Base-by-base conservation (phyloP, 768 basidiomycete genomes). In the Calocera cornea region DNA sequence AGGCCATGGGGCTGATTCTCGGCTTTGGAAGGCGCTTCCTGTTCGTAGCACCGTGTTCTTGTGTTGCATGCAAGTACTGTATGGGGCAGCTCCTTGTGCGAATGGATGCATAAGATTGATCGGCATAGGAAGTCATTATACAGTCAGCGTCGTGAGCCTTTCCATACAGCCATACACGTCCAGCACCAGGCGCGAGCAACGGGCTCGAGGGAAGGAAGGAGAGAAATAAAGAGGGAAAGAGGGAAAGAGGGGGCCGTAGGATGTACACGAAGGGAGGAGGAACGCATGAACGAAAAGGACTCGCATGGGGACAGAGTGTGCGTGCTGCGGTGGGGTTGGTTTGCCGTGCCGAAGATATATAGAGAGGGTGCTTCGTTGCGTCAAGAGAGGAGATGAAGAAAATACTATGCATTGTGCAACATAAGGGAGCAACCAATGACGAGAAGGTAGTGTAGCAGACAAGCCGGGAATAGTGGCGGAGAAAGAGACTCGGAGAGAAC, bases 141-240 rank as follows among this genome's bases (percentile, higher is more conserved):
- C 54, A 60, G 24, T 24, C 54, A 60, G 54, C 54, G 14, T 60
- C 27, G 44, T 33, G 27, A 27, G 54, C 27, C 14, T 29, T 27
- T 60, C 54, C 54, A 60, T 60, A 60, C 54, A 60, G 31, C 54
- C 54, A 60, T 60, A 60, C 54, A 60, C 54, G 54, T 60, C 54
- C 54, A 60, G 54, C 54, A 47, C 27, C 54, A 60, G 16, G 27
- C 24, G 10, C 54, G 54, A 27, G 31, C 54, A 7, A 38, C 36
- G 36, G 36, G 36, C 36, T 38, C 36, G 36, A 38, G n/a, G 40
- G 11, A 41, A 19, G 11, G 11, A 41, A 41, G 40, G 19, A 41
- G 11, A 41, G 40, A 10, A 41, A 8, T 8, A 50, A 24, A 24
- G 11, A n/a, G 10, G 14, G 24, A 24, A 50, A 50, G 14, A 50